Evolutionary conservation across 2,329 filamentous ascomycete genomes (phyloP).

Genomic region (Colletotrichum brevisporum): DNA sequence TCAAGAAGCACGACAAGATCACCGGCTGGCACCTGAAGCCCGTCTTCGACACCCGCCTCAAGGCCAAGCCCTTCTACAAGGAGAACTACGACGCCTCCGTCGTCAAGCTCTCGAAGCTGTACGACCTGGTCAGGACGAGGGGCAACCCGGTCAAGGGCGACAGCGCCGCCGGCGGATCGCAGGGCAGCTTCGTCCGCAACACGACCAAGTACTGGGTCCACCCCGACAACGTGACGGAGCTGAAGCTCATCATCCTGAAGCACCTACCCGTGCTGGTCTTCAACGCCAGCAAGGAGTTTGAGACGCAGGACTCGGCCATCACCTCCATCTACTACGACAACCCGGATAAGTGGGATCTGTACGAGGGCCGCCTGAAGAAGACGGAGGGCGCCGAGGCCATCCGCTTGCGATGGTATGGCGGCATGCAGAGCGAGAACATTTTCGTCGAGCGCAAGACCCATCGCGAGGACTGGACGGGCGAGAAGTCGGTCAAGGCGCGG

Average conservation of each 20-base stretch:
- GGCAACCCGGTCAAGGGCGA: slow-evolving; percentile 95
- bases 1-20: slow-evolving; percentile 99
- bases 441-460: slow-evolving; percentile 99
- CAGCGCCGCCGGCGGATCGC: slow-evolving; percentile 88
- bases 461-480: slow-evolving; percentile 98
- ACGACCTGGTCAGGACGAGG: slow-evolving; percentile 92
- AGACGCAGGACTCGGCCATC: slow-evolving; percentile 90
- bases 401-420: slow-evolving; percentile 96
- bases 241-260: slow-evolving; percentile 98
- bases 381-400: slow-evolving; percentile 98
- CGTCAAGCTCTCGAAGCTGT: slow-evolving; percentile 93
- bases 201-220: slow-evolving; percentile 99
- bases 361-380: slow-evolving; percentile 95
- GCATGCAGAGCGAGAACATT: slow-evolving; percentile 94
- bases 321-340: slow-evolving; percentile 99
- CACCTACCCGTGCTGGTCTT: slow-evolving; percentile 97
- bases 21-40: slow-evolving; percentile 94
- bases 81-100: slow-evolving; percentile 98
- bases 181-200: slow-evolving; percentile 96
- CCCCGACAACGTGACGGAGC: slow-evolving; percentile 96
- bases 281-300: slow-evolving; percentile 97
- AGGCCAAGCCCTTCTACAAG: slow-evolving; percentile 98
- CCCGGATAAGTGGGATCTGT: slow-evolving; percentile 92
- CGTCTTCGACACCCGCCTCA: slow-evolving; percentile 94
- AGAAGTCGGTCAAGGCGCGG: slow-evolving; percentile 98